Conservation (phyloP, 768 basidiomycete species). For the Russula brevipes region DNA sequence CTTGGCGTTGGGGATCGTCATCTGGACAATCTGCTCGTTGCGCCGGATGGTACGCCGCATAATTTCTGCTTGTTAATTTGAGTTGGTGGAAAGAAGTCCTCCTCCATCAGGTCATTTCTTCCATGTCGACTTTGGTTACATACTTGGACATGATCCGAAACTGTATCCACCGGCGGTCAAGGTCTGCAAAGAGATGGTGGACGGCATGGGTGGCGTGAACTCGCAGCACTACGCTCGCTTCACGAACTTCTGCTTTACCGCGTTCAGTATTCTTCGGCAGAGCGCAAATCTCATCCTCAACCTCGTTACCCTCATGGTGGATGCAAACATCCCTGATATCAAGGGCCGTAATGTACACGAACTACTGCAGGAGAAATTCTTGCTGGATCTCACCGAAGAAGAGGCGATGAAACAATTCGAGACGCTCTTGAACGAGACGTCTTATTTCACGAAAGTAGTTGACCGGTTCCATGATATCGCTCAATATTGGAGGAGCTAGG, state of each 20-base stretch:
- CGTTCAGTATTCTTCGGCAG: conserved; percentile 92
- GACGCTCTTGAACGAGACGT: conserved; percentile 86
- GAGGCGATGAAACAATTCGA: conserved; percentile 98
- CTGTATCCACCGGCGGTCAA: conserved; percentile 97
- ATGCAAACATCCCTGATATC: conserved; percentile 97
- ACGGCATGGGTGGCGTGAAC: conserved; percentile 97
- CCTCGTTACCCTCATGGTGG: conserved; percentile 93
- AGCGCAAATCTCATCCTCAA: conserved; percentile 96
- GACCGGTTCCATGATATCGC: conserved; percentile 91
- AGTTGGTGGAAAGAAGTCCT: neutral
- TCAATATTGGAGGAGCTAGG: conserved; percentile 78
- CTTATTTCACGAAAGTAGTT: conserved; percentile 86
- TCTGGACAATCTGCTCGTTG: conserved; percentile 87
- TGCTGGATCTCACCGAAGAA: conserved; percentile 89
- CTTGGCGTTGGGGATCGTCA: conserved; percentile 97
- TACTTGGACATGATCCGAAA: conserved; percentile 95
- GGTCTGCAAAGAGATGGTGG: conserved; percentile 99
- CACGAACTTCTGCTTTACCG: conserved; percentile 96
- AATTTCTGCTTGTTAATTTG: neutral
- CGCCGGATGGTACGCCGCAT: conserved; percentile 69
- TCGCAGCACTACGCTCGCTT: conserved; percentile 95
- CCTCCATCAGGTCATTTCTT: conserved; percentile 76
- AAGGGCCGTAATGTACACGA: conserved; percentile 83
- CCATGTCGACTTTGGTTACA: conserved; percentile 99
- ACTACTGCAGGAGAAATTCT: conserved; percentile 95